Conservation (phyloP, 192 early-diverging fungal genomes). For the Coemansia erecta region DNA sequence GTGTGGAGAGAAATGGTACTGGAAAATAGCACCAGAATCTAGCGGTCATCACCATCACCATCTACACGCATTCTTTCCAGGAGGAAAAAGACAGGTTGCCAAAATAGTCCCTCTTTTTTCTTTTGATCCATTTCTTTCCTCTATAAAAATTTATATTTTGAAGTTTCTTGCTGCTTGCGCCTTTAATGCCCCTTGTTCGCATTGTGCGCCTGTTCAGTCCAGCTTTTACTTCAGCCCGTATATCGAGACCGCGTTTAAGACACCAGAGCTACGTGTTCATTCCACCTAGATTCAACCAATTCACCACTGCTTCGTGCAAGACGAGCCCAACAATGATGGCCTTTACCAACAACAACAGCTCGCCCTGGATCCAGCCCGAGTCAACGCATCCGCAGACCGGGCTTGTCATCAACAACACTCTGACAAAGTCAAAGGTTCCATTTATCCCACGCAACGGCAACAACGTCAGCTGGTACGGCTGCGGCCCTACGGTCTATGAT, state of each 20-base stretch:
- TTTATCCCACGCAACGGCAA: slow-evolving; percentile 83
- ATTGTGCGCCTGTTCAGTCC: slow-evolving; percentile 1
- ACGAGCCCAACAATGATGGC: slow-evolving; percentile 27
- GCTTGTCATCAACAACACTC: slow-evolving; percentile 69
- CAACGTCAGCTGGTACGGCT: slow-evolving; percentile 92
- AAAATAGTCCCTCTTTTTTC: not conserved
- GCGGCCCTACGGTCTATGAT: slow-evolving; percentile 98
- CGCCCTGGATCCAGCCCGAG: slow-evolving; percentile 46
- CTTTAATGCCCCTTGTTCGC: slow-evolving; percentile 10
- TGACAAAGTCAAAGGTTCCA: slow-evolving; percentile 87
- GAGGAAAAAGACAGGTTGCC: not conserved
- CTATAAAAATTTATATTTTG: not conserved
- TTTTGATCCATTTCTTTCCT: not conserved
- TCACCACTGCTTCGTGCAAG: not conserved
- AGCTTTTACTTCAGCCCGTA: not conserved
- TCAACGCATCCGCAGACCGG: slow-evolving; percentile 37
- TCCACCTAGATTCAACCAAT: not conserved
- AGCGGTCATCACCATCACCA: not conserved
- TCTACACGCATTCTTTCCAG: not conserved
- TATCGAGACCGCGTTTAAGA: not conserved
- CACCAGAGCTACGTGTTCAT: slow-evolving; percentile 2
- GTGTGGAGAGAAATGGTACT: not conserved
- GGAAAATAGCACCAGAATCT: not conserved
- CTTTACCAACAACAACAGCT: slow-evolving; percentile 29
- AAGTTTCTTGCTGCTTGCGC: not conserved